phyloP scores from a whole-genome alignment of 1,139 yeast genomes.

The Debaryomyces sp. region DNA sequence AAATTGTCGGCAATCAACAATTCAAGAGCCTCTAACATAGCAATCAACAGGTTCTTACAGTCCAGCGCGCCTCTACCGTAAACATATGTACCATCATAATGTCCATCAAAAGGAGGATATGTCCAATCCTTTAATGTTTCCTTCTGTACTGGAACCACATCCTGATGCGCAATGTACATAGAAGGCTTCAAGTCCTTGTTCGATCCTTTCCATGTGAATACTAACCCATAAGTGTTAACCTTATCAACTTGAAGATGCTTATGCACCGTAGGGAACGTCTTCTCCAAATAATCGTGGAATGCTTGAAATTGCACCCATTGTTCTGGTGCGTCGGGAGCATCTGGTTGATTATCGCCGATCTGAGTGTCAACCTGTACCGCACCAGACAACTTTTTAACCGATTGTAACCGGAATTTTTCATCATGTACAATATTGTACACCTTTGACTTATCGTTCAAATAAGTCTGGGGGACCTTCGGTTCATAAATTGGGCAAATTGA shows the following conservation, averaged over 20 bases:
- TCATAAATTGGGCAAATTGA: conserved; percentile 34
- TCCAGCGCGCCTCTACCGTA: conserved; percentile 48
- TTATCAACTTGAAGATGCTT: conserved; percentile 48
- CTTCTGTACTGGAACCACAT: conserved; percentile 77
- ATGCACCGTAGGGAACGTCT: conserved; percentile 63
- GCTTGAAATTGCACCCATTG: conserved; percentile 46
- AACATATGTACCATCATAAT: conserved; percentile 56
- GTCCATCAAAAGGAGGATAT: conserved; percentile 70
- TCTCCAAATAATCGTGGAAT: conserved; percentile 58
- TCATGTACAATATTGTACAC: conserved; percentile 35
- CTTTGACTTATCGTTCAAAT: conserved; percentile 34
- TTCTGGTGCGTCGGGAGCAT: conserved; percentile 36
- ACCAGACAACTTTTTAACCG: conserved; percentile 39
- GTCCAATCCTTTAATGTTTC: conserved; percentile 65
- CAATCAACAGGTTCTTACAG: conserved; percentile 43
- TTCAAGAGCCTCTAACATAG: conserved; percentile 43
- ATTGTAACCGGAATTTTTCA: conserved; percentile 33
- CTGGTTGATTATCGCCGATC: conserved; percentile 47
- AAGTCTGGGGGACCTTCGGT: conserved; percentile 32
- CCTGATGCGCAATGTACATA: conserved; percentile 76
- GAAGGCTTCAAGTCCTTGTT: conserved; percentile 59
- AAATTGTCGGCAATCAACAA: conserved; percentile 31
- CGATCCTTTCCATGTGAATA: conserved; percentile 67
- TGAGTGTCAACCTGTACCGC: conserved; percentile 51
- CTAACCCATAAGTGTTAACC: conserved; percentile 61